Evolutionary conservation across 2,329 filamentous ascomycete species (phyloP), one percentile per base, ranked within the genome.

Genomic region (Byssoonygena ceratinophila): DNA sequence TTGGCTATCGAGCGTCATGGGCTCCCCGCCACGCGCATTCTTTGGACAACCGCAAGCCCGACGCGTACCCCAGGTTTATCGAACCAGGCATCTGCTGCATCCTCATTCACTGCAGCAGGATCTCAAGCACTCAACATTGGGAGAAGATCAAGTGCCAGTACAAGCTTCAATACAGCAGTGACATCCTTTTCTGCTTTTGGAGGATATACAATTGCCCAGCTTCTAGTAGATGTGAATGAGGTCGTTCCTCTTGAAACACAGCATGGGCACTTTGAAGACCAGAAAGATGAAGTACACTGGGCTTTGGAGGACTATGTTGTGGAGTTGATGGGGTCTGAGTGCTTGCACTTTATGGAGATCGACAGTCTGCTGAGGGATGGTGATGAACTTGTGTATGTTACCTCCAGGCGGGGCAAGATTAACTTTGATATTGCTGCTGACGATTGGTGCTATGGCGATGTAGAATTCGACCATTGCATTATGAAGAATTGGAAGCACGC

Each of bases 221-320:
- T 96, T 1, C 74, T 96, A 34, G 81, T 85, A 57, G 79, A 87
- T 55, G 75, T 96, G 59, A 90, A 94, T 68, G 80, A 86, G 40
- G 76, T 85, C 14, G 73, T 96, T 1, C 89, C 90, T 0, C 79
- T 97, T 0, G 89, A 95, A 70, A 82, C 83, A 53, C 76, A 76
- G 37, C 62, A 64, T 36, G 63, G 64, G 40, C 57, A 34, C 20
- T 27, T n/a, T n/a, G n/a, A 36, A 37, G 36, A 46, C 22, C 23
- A 31, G 20, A 40, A 62, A 7, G 64, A 66, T 34, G 61, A 57
- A 37, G 68, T 67, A 45, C 68, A 70, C 7, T 95, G 88, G 87
- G 88, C 87, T 0, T 71, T 95, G 2, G 90, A 96, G 62, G 87
- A 96, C 65, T 97, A 97, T 67, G 79, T 79, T 7, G 87, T 95